phyloP scores from a whole-genome alignment of 208 protist genomes.

The Leishmania turanica region DNA sequence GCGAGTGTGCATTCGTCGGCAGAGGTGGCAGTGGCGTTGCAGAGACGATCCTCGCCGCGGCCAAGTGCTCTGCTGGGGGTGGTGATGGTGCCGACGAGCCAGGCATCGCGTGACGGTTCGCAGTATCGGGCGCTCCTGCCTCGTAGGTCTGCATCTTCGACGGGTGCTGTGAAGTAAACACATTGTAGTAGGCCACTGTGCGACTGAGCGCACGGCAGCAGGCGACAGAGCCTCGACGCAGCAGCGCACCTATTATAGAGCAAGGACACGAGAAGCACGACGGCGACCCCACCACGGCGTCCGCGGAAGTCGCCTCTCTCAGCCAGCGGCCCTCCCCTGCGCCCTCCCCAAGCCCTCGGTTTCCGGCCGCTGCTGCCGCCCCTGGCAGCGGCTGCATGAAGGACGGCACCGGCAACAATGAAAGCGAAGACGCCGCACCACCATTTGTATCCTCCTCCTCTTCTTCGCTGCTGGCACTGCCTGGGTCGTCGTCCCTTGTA shows the following conservation, averaged over 20 bases:
- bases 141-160: background rate
- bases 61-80: background rate
- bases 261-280: background rate
- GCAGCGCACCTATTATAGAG: background rate
- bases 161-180: slow-evolving; percentile 1
- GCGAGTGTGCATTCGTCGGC: background rate
- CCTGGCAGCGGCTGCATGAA: background rate
- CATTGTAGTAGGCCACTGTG: slow-evolving; percentile 12
- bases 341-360: background rate
- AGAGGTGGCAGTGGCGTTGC: background rate
- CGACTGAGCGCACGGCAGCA: background rate
- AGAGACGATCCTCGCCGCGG: background rate
- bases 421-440: background rate
- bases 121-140: background rate
- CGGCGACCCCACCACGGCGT: background rate
- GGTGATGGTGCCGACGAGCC: background rate
- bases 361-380: background rate
- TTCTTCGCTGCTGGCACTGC: background rate
- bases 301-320: background rate
- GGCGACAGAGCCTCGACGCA: background rate
- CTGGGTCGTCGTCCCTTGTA: background rate
- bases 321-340: background rate
- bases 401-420: background rate
- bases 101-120: background rate
- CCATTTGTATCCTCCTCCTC: background rate